These are phyloP conservation scores for Nicotiana noctiflora DNA, from an alignment of 257 asterid species.

Conservation along the genomic window DNA sequence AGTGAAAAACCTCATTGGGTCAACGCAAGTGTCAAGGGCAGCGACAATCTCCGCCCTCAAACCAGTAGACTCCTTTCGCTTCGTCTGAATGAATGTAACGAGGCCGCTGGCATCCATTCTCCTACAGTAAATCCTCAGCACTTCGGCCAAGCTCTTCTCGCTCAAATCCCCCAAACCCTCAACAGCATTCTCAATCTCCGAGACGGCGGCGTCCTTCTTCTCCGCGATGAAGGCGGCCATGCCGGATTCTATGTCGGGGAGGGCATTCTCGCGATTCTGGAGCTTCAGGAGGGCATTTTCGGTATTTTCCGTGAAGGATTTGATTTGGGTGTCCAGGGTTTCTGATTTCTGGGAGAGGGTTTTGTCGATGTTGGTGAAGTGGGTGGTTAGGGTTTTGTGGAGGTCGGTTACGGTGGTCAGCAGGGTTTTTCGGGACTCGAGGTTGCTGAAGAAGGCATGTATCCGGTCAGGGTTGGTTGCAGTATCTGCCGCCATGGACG, in stretches of 20 bases:
- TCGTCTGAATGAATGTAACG: conserved; percentile 3
- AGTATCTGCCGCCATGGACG: conserved; percentile 14
- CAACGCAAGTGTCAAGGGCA: conserved; percentile 11
- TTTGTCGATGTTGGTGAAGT: conserved; percentile 10
- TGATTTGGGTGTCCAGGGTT: conserved; percentile 9
- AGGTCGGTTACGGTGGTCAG: conserved; percentile 12
- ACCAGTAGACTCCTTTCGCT: conserved; percentile 12
- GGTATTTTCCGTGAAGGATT: neutral
- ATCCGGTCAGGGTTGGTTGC: conserved; percentile 9
- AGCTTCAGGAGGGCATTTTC: conserved; percentile 4
- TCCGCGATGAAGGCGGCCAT: conserved; percentile 7
- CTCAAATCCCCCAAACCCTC: neutral
- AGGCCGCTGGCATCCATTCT: conserved; percentile 20
- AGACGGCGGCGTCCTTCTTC: conserved; percentile 9
- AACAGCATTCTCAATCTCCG: conserved; percentile 10
- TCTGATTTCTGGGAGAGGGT: conserved; percentile 13
- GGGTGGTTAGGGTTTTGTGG: conserved; percentile 18
- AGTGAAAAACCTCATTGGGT: conserved; percentile 17
- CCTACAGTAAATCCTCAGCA: conserved; percentile 14
- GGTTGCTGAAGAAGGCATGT: conserved; percentile 15
- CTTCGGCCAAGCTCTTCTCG: conserved; percentile 1
- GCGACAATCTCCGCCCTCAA: conserved; percentile 12
- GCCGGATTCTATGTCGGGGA: conserved; percentile 1
- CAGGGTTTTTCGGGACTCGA: conserved; percentile 8
- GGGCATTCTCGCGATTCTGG: conserved; percentile 11